Evolutionary conservation across 1,284 basidiomycete species (phyloP).

Genomic region (Sphaerobolus stellatus): DNA sequence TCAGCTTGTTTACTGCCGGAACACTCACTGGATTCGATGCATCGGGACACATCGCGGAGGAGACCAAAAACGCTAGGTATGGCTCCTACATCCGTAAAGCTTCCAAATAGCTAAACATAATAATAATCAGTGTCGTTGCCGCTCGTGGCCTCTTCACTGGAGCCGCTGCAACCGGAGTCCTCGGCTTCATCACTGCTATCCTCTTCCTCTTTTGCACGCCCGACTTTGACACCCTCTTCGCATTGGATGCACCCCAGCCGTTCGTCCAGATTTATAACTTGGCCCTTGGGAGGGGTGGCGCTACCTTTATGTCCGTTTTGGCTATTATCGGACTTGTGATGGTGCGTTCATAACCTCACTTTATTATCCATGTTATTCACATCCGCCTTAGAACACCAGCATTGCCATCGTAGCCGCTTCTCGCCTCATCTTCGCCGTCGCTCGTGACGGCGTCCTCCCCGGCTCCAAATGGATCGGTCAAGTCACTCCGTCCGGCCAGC

Average conservation of each 20-base stretch:
- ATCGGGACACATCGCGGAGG: constrained; percentile 85
- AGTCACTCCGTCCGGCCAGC: constrained; percentile 69
- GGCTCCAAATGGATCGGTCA: constrained; percentile 76
- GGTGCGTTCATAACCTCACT: constrained; percentile 40
- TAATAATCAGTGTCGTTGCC: constrained; percentile 57
- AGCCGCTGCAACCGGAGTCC: constrained; percentile 68
- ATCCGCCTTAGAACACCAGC: constrained; percentile 65
- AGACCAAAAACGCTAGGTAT: constrained; percentile 82
- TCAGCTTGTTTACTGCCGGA: constrained; percentile 78
- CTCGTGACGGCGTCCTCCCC: constrained; percentile 84
- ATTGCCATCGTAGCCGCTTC: constrained; percentile 83
- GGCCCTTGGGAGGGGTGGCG: constrained; percentile 73
- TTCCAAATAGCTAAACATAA: constrained; percentile 3
- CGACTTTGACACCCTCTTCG: constrained; percentile 68
- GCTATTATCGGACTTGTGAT: constrained; percentile 76
- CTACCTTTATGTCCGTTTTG: constrained; percentile 81
- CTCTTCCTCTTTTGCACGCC: constrained; percentile 86
- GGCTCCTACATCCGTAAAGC: not conserved
- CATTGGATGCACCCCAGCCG: constrained; percentile 78
- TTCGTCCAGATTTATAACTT: constrained; percentile 83
- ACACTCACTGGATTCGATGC: constrained; percentile 87
- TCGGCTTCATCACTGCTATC: constrained; percentile 75
- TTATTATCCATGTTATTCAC: not conserved
- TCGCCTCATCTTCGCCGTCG: constrained; percentile 81
- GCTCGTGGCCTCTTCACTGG: constrained; percentile 77